A percentile compares a stretch with the other conserved stretches of the same genome.
Conservation (phyloP, 306 rosid species). For the Prunus mongolica region DNA sequence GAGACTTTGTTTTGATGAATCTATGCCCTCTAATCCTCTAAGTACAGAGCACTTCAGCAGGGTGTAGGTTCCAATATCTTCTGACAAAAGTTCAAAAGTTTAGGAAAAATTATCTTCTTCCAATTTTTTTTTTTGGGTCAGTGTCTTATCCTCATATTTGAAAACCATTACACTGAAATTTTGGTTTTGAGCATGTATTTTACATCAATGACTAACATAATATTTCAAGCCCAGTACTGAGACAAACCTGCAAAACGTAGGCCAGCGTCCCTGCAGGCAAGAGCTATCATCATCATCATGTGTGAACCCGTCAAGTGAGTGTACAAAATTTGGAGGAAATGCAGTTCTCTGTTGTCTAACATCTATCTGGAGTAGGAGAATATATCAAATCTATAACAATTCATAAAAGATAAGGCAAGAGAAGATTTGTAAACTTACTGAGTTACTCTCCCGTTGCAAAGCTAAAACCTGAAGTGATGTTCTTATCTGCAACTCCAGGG, state of each 20-base stretch:
- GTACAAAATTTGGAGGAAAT: constrained; percentile 82
- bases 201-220: background rate
- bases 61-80: background rate
- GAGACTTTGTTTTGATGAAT: no score
- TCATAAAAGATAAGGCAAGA: constrained; percentile 13
- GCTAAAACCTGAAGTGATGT: constrained; percentile 84
- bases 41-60: background rate
- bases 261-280: constrained; percentile 78
- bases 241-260: constrained; percentile 79
- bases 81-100: no score
- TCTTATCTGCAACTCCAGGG: constrained; percentile 48
- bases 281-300: constrained; percentile 95
- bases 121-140: no score
- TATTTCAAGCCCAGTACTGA: background rate
- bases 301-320: constrained; percentile 79
- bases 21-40: no score
- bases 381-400: background rate
- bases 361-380: constrained; percentile 46
- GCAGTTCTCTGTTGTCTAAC: constrained; percentile 74
- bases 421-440: constrained; percentile 35
- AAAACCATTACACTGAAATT: no score
- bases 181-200: no score
- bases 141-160: no score
- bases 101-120: background rate
- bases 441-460: constrained; percentile 60